A percentile compares a stretch with the other conserved stretches of the same genome.
Conservation (phyloP, 2,329 filamentous ascomycete genomes). For the Sclerotinia glacialis region DNA sequence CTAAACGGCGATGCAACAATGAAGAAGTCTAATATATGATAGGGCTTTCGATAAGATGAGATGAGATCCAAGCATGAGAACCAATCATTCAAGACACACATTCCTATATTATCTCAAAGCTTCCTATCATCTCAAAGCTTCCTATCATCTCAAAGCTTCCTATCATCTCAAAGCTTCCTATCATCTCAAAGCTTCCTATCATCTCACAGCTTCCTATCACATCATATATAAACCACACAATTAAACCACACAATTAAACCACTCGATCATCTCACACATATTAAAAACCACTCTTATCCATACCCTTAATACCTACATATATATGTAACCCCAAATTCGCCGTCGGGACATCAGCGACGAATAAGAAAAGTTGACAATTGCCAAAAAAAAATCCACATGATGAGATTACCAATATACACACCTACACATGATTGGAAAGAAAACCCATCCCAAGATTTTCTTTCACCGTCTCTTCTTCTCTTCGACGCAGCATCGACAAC, state of each 20-base stretch:
- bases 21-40: not conserved
- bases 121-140: too few species aligned
- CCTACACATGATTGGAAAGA: too few species aligned
- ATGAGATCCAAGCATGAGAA: not conserved
- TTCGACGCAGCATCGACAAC: conserved; percentile 9
- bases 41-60: conserved; percentile 15
- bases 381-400: too few species aligned
- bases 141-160: too few species aligned
- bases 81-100: not conserved
- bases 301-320: not conserved
- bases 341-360: not conserved
- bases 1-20: conserved; percentile 5
- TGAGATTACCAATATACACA: too few species aligned
- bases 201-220: too few species aligned
- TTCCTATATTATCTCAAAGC: not conserved
- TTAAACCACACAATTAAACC: too few species aligned
- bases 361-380: conserved; percentile 13
- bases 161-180: too few species aligned
- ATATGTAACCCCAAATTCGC: not conserved
- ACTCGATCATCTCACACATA: not conserved
- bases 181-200: too few species aligned
- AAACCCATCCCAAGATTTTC: not conserved
- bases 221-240: too few species aligned
- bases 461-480: conserved; percentile 7
- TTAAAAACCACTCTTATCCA: not conserved